Evolutionary conservation across 2,329 filamentous ascomycete genomes (phyloP).

Genomic region (Hyphodiscus sp.): DNA sequence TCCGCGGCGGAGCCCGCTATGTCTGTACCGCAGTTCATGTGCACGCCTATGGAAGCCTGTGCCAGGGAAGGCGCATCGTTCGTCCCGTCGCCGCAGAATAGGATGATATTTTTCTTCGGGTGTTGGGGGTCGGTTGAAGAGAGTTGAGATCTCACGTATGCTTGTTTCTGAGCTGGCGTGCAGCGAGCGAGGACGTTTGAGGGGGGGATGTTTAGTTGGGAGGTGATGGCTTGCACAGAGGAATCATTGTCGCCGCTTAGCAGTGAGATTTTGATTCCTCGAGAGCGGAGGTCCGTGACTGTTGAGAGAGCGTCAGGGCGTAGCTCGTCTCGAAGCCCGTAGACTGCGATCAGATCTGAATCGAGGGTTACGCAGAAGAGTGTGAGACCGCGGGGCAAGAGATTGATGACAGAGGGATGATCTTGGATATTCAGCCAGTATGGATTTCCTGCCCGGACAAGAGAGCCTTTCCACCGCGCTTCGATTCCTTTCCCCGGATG

Average conservation of each 20-base stretch:
- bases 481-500: slow-evolving; percentile 43
- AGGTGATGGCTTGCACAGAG: slow-evolving; percentile 38
- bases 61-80: slow-evolving; percentile 69
- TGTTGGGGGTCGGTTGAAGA: slow-evolving; percentile 31
- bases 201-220: slow-evolving; percentile 34
- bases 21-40: slow-evolving; percentile 57
- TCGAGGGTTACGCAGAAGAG: slow-evolving; percentile 42
- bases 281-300: slow-evolving; percentile 32
- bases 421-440: slow-evolving; percentile 38
- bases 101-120: slow-evolving; percentile 5
- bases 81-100: slow-evolving; percentile 73
- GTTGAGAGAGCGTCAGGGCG: slow-evolving; percentile 36
- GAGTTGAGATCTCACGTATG: slow-evolving; percentile 3
- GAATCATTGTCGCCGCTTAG: slow-evolving; percentile 48
- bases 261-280: slow-evolving; percentile 40
- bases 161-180: slow-evolving; percentile 30
- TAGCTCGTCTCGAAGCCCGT: slow-evolving; percentile 41
- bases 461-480: slow-evolving; percentile 23
- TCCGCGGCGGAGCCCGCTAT: slow-evolving; percentile 63
- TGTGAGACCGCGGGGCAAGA: slow-evolving; percentile 35
- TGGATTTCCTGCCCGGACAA: slow-evolving; percentile 44
- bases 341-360: slow-evolving; percentile 33
- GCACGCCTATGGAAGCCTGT: slow-evolving; percentile 63
- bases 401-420: slow-evolving; percentile 29
- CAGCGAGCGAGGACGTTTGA: slow-evolving; percentile 15